Evolutionary conservation across 352 stramenopile species (phyloP), one percentile per base, ranked within the genome.

Genomic region (Blastocystis sp.): DNA sequence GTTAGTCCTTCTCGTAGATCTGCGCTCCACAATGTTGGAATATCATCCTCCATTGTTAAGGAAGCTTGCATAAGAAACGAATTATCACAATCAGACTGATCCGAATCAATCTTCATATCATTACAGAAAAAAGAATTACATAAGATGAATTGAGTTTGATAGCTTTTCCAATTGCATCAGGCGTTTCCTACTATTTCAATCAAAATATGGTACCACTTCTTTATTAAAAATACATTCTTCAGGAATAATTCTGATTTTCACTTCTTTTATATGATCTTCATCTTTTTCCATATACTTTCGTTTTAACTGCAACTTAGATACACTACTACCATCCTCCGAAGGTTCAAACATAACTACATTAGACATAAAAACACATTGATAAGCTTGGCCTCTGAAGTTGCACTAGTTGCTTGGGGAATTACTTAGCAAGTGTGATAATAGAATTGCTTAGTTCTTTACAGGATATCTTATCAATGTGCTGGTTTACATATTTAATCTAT

Each of bases 1-100:
- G 60, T 15, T 7, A 70, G 24, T 33, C 60, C 60, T 70, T 70
- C 60, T 70, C 60, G 13, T 17, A 70, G 60, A 70, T 70, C 60
- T 35, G 60, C 60, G 40, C 60, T 70, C 60, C 60, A 70, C 6
- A 24, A 7, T 4, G 60, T 70, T 33, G 60, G 60, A 70, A 70
- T 70, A 70, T 70, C 60, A 44, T 33, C 17, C 33, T 70, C 60
- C n/a, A 40, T 33, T 44, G 60, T 44, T n/a, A 70, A 15, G 15
- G 60, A 70, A 9, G 24, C 13, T 15, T 70, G 60, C 33, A n/a
- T 27, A 44, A 33, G 24, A 5, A 70, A 19, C 17, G 24, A 70
- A 4, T 2, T 5, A 24, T 70, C 60, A 40, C 24, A 22, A 40
- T 17, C n/a, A 40, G 60, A 70, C 11, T 62, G 60, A 37, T 70